These are phyloP conservation scores for Botrytis aclada DNA, from an alignment of 2,329 filamentous ascomycete species.

Conservation along the genomic window DNA sequence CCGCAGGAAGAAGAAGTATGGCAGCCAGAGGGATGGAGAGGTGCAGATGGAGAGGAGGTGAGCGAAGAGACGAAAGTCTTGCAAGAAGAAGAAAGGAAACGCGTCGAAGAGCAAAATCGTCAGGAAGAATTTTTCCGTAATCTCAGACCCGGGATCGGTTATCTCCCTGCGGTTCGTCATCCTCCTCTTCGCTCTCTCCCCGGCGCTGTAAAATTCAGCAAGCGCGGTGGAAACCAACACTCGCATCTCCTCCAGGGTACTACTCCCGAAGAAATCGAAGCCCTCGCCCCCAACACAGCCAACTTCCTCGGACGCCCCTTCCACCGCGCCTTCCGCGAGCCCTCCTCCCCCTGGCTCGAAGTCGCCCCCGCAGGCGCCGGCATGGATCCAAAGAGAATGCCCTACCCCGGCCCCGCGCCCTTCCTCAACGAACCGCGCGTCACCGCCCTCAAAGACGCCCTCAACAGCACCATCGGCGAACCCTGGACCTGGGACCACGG, in stretches of 20 bases:
- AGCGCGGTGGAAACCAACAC: background rate
- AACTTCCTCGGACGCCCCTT: background rate
- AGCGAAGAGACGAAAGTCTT: background rate
- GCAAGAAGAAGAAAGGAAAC: background rate
- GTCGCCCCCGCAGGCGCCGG: background rate
- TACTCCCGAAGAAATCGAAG: background rate
- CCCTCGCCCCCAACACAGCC: background rate
- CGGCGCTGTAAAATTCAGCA: background rate
- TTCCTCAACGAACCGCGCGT: background rate
- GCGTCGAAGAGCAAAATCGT: background rate
- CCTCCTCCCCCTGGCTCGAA: background rate
- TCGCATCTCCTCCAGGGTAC: background rate
- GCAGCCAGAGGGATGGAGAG: background rate
- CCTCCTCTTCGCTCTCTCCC: background rate
- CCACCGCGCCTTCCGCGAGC: background rate
- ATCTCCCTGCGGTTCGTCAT: background rate
- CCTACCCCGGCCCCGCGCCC: background rate
- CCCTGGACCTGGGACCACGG: background rate
- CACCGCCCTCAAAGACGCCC: background rate
- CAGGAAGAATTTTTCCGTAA: background rate
- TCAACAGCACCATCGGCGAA: background rate
- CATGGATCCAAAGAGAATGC: accelerated
- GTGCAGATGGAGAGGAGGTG: background rate
- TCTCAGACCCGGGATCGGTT: background rate
- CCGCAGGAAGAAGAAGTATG: background rate